Evolutionary conservation across 1,284 basidiomycete species (phyloP).

Genomic region (Coniferiporia sulphurascens): DNA sequence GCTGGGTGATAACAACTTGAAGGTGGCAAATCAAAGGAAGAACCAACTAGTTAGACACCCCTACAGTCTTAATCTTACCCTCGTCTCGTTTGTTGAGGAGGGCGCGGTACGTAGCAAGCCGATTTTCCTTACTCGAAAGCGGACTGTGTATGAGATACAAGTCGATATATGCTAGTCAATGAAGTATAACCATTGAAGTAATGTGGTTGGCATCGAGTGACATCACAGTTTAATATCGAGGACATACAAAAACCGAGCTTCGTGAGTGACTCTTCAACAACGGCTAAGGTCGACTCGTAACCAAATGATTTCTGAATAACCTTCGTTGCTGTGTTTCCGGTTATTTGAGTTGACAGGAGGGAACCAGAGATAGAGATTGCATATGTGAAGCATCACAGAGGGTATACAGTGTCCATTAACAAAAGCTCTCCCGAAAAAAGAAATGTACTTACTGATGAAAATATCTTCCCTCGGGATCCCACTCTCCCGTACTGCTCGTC

Average conservation of each 20-base stretch:
- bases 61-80: constrained; percentile 47
- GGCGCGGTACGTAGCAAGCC: constrained; percentile 40
- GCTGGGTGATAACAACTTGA: not conserved
- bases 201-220: not conserved
- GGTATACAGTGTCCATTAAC: no score
- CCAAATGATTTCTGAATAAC: constrained; percentile 34
- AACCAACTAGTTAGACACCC: constrained; percentile 54
- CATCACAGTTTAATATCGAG: not conserved
- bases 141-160: constrained; percentile 53
- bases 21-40: no score
- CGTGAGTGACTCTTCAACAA: constrained; percentile 37
- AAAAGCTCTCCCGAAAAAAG: no score
- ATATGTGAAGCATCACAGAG: no score
- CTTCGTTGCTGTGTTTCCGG: constrained; percentile 39
- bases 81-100: constrained; percentile 37
- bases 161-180: constrained; percentile 42
- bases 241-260: constrained; percentile 35
- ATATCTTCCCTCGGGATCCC: constrained; percentile 39
- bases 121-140: constrained; percentile 33
- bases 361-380: no score
- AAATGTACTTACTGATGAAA: constrained; percentile 39
- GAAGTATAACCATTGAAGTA: not conserved
- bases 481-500: constrained; percentile 37
- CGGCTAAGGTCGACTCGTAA: constrained; percentile 32
- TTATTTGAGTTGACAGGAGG: no score